Evolutionary conservation across 139 green algal genomes (phyloP).

Genomic region (Tetraselmis chui): DNA sequence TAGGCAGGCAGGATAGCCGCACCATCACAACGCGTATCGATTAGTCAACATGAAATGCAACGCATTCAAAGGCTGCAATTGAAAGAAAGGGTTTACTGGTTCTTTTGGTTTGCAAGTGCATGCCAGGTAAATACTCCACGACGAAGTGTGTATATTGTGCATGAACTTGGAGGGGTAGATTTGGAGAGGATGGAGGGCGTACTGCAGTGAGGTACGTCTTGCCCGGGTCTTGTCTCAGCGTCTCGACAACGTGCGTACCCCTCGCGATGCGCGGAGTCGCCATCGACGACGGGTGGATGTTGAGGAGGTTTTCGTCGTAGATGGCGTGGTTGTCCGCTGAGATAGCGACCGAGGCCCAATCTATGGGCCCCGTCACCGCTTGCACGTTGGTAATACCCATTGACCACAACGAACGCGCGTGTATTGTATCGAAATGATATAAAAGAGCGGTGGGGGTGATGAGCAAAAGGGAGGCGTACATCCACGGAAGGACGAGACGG

Average conservation of each 20-base stretch:
- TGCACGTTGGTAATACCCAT: not conserved
- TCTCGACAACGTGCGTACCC: not conserved
- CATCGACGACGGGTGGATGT: not conserved
- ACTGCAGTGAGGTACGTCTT: too few species aligned
- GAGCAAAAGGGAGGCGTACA: too few species aligned
- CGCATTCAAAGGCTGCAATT: not conserved
- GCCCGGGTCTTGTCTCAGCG: not conserved
- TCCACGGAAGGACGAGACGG: not conserved
- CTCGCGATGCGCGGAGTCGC: not conserved
- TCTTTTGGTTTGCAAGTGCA: too few species aligned
- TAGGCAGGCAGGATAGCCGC: not conserved
- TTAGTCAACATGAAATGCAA: not conserved
- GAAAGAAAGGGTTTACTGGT: not conserved
- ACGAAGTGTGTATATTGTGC: not conserved
- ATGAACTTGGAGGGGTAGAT: not conserved
- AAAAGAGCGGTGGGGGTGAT: too few species aligned
- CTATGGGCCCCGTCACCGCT: not conserved
- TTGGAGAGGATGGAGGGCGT: too few species aligned
- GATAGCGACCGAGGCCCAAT: not conserved
- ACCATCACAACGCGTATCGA: not conserved
- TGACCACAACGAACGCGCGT: too few species aligned
- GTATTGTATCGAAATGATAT: too few species aligned
- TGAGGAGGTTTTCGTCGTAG: not conserved
- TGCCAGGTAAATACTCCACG: not conserved
- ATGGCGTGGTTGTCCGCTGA: not conserved